Base-by-base conservation (phyloP, 495 filamentous ascomycete species). In the Emericellopsis terricola region DNA sequence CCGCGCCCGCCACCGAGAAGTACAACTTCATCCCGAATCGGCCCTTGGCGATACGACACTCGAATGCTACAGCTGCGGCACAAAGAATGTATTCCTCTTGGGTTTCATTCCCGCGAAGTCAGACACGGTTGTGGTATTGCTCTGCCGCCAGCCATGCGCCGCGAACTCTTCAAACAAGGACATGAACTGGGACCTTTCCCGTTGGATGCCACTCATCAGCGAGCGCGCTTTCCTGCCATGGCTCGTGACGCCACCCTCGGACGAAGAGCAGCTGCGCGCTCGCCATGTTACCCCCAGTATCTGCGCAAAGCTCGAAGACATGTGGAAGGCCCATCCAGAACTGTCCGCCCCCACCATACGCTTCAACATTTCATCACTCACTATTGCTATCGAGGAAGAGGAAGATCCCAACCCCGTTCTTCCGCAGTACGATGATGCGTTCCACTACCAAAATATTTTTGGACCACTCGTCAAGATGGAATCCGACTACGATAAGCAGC, bases 81-180 rank as follows among this genome's bases (percentile, higher is more conserved):
- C 83, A 1, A 99, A 96, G 55, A 99, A 99, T 57, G 89, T 94
- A 33, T 99, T 99, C 47, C 71, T 96, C n/a, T 78, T 99, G 9
- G 89, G 89, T 17, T 99, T 99, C 52, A 99, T 99, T 43, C 89
- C 89, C n/a, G 89, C 89, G 10, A 96, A 96, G 51, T 94, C 87
- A 2, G 89, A 99, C 44, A 94, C 89, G 0, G 89, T 99, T 15
- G 89, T 99, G 15, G 89, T 99, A 13, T 71, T 99, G 27, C 68
- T 99, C 7, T 99, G 89, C 55, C 82, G 89, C 19, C 89, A 96
- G 52, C 89, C 89, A 29, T 99, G 89, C 56, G 89, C 85, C 26
- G 73, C 91, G 20, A 84, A 79, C 63, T 78, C 82, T 3, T 93
- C 87, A 8, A 84, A 83, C n/a, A 99, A 99, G 59, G 89, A 96